Base-by-base conservation (phyloP, 352 stramenopile genomes). In the Aphanomyces stellatus region DNA sequence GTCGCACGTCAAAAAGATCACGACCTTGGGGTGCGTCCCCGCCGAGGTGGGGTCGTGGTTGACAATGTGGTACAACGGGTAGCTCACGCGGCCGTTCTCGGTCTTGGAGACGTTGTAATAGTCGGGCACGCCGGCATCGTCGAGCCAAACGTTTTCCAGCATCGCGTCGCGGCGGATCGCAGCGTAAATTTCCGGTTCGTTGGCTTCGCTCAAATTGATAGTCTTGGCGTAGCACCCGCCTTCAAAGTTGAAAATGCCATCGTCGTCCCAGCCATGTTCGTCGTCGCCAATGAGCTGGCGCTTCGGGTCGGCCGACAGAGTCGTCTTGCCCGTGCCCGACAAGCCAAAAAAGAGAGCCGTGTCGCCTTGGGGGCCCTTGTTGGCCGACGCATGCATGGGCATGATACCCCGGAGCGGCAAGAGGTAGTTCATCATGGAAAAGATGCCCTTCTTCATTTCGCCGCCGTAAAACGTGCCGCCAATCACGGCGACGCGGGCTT, bases 221-320 rank as follows among this genome's bases (percentile, higher is more conserved):
- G 91, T 98, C 85, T 98, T 98, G 69, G 95, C 95, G 76, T 98
- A 98, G 80, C 95, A 98, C 35, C 95, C 95, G 67, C 95, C 95
- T 75, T 98, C 95, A 81, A 99, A 98, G 82, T 99, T 98, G 79
- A 98, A 99, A 63, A 99, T 85, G 64, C 95, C 94, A 57, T 89
- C 71, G 51, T 81, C 68, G 69, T 84, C 77, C 77, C 77, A 84
- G 63, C 75, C 77, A 63, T 84, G 77, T 65, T 84, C 77, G 71
- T 99, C 95, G 71, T 98, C 95, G 57, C 95, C 95, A 70, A 99
- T 98, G 53, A 99, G 82, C 64, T 88, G 78, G 37, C 87, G 82
- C 71, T 87, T 88, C 4, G 88, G 88, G 74, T 96, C 88, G 40
- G 88, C 84, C 63, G 80, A 92, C 17, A 96, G 72, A 56, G 88